Evolutionary conservation across 2,329 filamentous ascomycete species (phyloP), one percentile per base, ranked within the genome.

Genomic region (Massarina eburnea): DNA sequence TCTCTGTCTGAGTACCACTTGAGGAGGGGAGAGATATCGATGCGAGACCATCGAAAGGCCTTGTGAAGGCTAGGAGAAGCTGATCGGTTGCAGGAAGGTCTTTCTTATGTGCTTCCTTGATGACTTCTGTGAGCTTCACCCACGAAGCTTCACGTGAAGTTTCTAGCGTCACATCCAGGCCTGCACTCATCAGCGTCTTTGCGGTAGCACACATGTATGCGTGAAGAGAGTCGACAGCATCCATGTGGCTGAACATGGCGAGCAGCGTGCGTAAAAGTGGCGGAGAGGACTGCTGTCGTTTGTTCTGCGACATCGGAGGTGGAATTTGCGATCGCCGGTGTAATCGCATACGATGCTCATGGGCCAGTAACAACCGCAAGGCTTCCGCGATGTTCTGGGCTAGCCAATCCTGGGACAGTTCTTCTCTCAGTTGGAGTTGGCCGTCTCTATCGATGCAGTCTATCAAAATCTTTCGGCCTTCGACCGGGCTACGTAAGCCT

Each of bases 271-370:
- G 78, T 15, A 88, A 67, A 18, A 88, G 73, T n/a, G 75, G 71
- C 41, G 83, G 78, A 35, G 80, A 72, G 2, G 75, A 75, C 6
- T 70, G 72, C 18, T 76, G 64, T 27, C 75, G 73, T 48, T 77
- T 78, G 41, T 74, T 74, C 14, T 74, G 72, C 8, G 75, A 73
- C 48, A 84, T 62, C 5, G 84, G 80, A 7, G 75, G 72, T 8
- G 85, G 84, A 1, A 83, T 76, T 22, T 84, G 80, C 1, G 85
- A 86, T 43, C 91, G 82, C 34, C 80, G 80, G 30, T 83, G 76
- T 49, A 89, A 81, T 54, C 86, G 91, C 62, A 88, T 82, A 8
- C 86, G 82, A 66, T 97, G 92, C 2, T 88, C 84, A 53, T 91
- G 85, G 39, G 81, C 82, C 7, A 97, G 81, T 2, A 96, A 77